Percentiles rank a stretch among this genome's conserved stretches.
Evolutionary conservation across 2,329 filamentous ascomycete genomes (phyloP).

Genomic region (Apiospora arundinis): DNA sequence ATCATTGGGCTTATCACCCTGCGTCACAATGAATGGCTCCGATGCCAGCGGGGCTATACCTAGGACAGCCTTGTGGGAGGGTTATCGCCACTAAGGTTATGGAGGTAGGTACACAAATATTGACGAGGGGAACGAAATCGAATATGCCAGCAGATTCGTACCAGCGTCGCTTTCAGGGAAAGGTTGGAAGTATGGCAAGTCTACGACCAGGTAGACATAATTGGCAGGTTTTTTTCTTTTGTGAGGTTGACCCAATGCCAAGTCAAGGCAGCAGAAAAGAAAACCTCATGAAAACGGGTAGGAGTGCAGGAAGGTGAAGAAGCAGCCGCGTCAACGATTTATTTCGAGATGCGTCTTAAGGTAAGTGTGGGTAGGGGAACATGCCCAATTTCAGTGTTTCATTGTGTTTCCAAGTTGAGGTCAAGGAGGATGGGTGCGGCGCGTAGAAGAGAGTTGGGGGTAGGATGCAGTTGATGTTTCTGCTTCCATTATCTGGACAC

Average conservation of each 20-base stretch:
- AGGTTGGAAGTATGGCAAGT: neutral
- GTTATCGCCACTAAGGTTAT: neutral
- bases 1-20: neutral
- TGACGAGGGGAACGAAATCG: neutral
- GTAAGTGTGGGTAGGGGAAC: neutral
- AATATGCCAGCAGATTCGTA: neutral
- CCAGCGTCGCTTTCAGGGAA: neutral
- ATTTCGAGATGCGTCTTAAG: neutral
- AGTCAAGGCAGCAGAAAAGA: neutral
- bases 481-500: neutral
- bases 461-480: neutral
- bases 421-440: neutral
- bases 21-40: neutral
- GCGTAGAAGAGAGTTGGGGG: neutral
- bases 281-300: neutral
- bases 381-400: neutral
- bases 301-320: neutral
- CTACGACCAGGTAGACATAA: neutral
- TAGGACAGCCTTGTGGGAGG: neutral
- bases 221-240: neutral
- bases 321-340: neutral
- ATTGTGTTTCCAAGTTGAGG: too few species aligned
- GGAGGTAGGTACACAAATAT: neutral
- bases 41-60: neutral
- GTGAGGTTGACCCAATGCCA: neutral